Percentiles rank a stretch among this genome's conserved stretches.
Evolutionary conservation across 2,329 filamentous ascomycete genomes (phyloP).

Genomic region (Ceratocystiopsis brevicomis): DNA sequence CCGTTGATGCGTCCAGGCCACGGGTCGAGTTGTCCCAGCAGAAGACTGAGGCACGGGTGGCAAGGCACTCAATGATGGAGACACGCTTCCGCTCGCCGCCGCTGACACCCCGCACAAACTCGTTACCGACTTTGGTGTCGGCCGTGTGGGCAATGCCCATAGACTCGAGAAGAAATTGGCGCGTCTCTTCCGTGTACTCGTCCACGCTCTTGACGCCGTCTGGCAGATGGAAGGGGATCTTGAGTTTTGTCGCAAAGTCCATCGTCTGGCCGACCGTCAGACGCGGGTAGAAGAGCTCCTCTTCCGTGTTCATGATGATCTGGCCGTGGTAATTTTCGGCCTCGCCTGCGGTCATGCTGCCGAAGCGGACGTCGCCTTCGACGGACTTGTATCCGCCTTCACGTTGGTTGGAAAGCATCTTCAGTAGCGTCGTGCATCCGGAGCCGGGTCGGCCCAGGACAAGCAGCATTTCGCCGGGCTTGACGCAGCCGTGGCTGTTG

Average conservation of each 20-base stretch:
- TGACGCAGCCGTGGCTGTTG: constrained; percentile 36
- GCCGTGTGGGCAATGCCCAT: constrained; percentile 45
- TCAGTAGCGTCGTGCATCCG: constrained; percentile 39
- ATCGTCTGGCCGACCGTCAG: constrained; percentile 49
- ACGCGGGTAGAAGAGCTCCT: constrained; percentile 48
- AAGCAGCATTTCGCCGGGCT: constrained; percentile 35
- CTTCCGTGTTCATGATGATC: constrained; percentile 42
- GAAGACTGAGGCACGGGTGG: constrained; percentile 37
- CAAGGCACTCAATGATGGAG: constrained; percentile 52
- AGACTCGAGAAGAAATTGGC: constrained; percentile 36
- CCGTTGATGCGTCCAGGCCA: constrained; percentile 44
- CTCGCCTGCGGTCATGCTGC: constrained; percentile 23
- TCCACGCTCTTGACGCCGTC: constrained; percentile 22
- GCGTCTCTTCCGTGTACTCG: constrained; percentile 24
- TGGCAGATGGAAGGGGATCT: constrained; percentile 31
- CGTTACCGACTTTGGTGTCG: constrained; percentile 49
- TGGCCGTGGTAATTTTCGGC: constrained; percentile 23
- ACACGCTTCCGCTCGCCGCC: constrained; percentile 45
- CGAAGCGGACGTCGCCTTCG: constrained; percentile 45
- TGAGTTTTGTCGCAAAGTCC: constrained; percentile 45
- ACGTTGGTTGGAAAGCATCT: constrained; percentile 53
- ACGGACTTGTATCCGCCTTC: constrained; percentile 45
- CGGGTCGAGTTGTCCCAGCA: constrained; percentile 56
- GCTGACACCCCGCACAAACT: constrained; percentile 36
- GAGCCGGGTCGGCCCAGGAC: constrained; percentile 37